These are phyloP conservation scores for Phtheirospermum japonicum DNA, from an alignment of 257 asterid genomes.

Conservation along the genomic window DNA sequence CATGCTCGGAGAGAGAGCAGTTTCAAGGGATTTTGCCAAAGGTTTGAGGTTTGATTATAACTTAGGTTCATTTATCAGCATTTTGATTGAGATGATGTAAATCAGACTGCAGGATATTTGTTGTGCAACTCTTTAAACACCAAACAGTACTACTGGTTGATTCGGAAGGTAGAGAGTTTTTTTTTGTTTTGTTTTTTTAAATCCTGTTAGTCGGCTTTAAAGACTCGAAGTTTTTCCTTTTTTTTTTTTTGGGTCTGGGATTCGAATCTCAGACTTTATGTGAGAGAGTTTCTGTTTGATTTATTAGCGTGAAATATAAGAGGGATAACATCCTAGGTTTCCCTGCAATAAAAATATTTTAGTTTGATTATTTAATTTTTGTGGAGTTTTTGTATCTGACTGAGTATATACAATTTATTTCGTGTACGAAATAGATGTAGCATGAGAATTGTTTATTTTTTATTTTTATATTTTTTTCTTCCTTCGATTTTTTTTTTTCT, in stretches of 20 bases:
- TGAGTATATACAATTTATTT: not conserved
- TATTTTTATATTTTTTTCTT: conserved; percentile 15
- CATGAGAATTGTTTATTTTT: too few species aligned
- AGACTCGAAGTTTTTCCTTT: conserved; percentile 37
- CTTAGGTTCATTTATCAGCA: conserved; percentile 46
- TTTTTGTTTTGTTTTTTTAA: conserved; percentile 43
- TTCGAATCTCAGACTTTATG: conserved; percentile 48
- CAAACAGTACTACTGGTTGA: conserved; percentile 40
- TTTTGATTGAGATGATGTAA: conserved; percentile 67
- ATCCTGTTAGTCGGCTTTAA: conserved; percentile 35
- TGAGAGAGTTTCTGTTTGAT: conserved; percentile 61
- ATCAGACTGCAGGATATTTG: conserved; percentile 57
- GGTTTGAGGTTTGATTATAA: conserved; percentile 49
- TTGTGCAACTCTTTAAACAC: conserved; percentile 44
- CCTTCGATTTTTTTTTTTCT: not conserved
- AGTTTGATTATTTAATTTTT: conserved; percentile 44
- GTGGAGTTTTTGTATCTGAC: conserved; percentile 29
- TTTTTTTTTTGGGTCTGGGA: conserved; percentile 35
- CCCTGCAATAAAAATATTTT: conserved; percentile 39
- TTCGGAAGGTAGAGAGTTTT: conserved; percentile 47
- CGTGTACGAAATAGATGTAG: too few species aligned
- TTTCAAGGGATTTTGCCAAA: conserved; percentile 42
- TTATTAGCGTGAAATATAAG: conserved; percentile 53
- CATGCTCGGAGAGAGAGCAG: conserved; percentile 32
- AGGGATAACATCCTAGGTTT: conserved; percentile 41